Evolutionary conservation across 164 flowering plant genomes (phyloP).

Genomic region (Tinospora cordifolia): DNA sequence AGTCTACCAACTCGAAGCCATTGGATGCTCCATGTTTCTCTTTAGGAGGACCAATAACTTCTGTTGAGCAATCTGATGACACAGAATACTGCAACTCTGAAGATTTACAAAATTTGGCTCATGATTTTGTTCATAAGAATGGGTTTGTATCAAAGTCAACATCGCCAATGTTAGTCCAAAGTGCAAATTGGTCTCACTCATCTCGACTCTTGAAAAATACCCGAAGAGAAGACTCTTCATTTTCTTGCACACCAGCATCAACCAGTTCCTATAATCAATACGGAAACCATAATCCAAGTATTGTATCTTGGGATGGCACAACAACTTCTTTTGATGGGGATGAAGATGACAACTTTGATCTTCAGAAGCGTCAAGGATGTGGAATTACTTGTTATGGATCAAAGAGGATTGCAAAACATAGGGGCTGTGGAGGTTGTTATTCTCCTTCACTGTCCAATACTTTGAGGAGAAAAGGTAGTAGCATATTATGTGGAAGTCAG

Average conservation of each 20-base stretch:
- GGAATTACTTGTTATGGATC: slow-evolving; percentile 96
- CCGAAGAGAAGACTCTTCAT: slow-evolving; percentile 56
- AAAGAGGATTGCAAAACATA: slow-evolving; percentile 54
- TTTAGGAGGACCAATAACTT: slow-evolving; percentile 25
- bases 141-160: slow-evolving; percentile 20
- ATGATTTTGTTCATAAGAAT: slow-evolving; percentile 12
- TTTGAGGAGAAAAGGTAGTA: slow-evolving; percentile 70
- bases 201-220: slow-evolving; percentile 38
- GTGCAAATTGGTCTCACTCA: slow-evolving; percentile 39
- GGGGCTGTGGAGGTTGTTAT: slow-evolving; percentile 53
- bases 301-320: slow-evolving; percentile 75
- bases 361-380: slow-evolving; percentile 70
- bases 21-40: slow-evolving; percentile 27
- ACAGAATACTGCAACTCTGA: slow-evolving; percentile 62
- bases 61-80: slow-evolving; percentile 65
- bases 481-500: slow-evolving; percentile 66
- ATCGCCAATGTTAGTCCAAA: slow-evolving; percentile 50
- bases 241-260: slow-evolving; percentile 74
- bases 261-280: slow-evolving; percentile 60
- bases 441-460: slow-evolving; percentile 92
- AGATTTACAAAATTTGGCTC: slow-evolving; percentile 29
- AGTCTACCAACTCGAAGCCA: slow-evolving; percentile 15
- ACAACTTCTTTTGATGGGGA: slow-evolving; percentile 62
- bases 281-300: slow-evolving; percentile 46
- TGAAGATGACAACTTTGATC: slow-evolving; percentile 64